Evolutionary conservation across 352 stramenopile genomes (phyloP).

Genomic region (Halophytophthora batemanensis): DNA sequence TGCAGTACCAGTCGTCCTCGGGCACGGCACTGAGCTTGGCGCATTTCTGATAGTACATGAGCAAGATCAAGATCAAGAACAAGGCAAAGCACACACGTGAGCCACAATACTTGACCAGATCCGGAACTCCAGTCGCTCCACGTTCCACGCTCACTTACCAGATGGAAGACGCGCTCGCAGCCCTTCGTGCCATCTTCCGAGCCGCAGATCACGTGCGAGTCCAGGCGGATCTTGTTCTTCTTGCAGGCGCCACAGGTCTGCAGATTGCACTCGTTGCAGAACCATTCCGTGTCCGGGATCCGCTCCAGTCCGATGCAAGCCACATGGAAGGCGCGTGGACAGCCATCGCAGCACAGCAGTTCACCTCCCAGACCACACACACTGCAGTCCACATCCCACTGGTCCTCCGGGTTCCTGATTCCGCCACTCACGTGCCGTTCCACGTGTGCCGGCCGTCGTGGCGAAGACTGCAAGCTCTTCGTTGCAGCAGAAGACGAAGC

Average conservation of each 20-base stretch:
- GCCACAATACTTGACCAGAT: background rate
- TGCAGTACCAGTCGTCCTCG: conserved; percentile 88
- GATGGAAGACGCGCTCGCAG: conserved; percentile 86
- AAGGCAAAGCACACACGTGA: background rate
- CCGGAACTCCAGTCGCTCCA: no score
- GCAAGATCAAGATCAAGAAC: conserved; percentile 8
- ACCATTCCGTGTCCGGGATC: conserved; percentile 82
- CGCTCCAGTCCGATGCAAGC: conserved; percentile 73
- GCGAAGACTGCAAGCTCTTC: conserved; percentile 10
- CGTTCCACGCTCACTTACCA: conserved; percentile 45
- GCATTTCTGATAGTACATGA: conserved; percentile 69
- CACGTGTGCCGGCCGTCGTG: conserved; percentile 18
- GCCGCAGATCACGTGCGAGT: conserved; percentile 88
- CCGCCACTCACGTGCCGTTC: conserved; percentile 18
- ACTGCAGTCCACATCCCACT: conserved; percentile 89
- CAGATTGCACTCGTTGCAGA: conserved; percentile 84
- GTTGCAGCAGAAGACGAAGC: conserved; percentile 3
- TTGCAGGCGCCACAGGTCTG: conserved; percentile 81
- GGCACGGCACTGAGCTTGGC: conserved; percentile 73
- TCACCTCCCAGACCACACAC: conserved; percentile 84
- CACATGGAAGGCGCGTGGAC: conserved; percentile 90
- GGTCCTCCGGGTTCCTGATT: conserved; percentile 49
- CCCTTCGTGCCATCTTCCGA: conserved; percentile 84
- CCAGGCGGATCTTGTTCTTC: conserved; percentile 86
- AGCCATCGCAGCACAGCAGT: conserved; percentile 90